Evolutionary conservation across 352 stramenopile genomes (phyloP), one percentile per base, ranked within the genome.

Genomic region (Globisporangium echinulatum): DNA sequence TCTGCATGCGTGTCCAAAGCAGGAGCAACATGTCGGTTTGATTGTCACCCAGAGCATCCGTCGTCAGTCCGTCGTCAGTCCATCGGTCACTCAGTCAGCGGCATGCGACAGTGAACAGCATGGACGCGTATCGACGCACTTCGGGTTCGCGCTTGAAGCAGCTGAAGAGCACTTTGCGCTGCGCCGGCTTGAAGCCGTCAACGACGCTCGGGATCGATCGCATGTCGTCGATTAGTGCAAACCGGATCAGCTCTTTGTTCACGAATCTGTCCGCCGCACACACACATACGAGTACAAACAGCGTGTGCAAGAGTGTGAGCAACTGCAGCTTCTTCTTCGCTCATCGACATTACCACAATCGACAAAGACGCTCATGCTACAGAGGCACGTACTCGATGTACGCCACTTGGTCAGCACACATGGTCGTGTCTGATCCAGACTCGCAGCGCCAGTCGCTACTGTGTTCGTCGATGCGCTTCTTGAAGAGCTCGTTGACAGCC

Each of bases 221-320:
- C 51, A 98, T 83, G 61, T 99, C 99, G 69, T 99, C 97, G 7
- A 96, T 96, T 80, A 97, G 97, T 7, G 92, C 98, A 71, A 99
- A 99, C 63, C 99, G 81, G 68, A 99, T 99, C 40, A 99, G 82
- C 64, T 99, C 97, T 67, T 98, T 98, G 82, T 99, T 98, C 33
- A 99, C 86, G 60, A 99, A 99, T 43, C 83, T 94, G 63, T 13
- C 57, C 8, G 33, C 52, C 25, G 19, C 19, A 25, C 25, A 25
- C 25, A 25, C 25, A 25, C 25, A 25, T 25, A 25, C 25, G 25
- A 44, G 59, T 61, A 44, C 54, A 53, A 59, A 56, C 54, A 19
- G 13, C 36, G 15, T n/a, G 7, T 81, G 65, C 6, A 56, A 44
- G 11, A 6, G 49, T 56, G 37, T 67, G 52, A 36, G 57, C 9